Base-by-base conservation (phyloP, 2,329 filamentous ascomycete genomes). In the Byssothecium circinans region DNA sequence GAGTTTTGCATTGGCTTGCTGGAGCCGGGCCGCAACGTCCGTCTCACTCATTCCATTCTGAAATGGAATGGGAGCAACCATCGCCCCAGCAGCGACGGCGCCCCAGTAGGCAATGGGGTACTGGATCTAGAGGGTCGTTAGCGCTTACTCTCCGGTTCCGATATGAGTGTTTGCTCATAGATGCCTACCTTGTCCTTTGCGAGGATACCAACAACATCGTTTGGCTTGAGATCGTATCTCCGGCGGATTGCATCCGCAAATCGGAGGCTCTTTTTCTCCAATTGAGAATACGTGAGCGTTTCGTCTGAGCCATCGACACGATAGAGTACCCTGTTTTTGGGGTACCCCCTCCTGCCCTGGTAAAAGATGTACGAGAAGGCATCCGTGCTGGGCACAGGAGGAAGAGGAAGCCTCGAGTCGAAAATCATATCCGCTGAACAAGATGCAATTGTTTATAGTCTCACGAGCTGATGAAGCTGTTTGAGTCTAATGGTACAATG, bases 81-180 rank as follows among this genome's bases (percentile, higher is more conserved):
- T 57, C 12, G 57, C 60, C 12, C 60, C 60, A n/a, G 58, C 51
- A 20, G 60, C 60, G 7, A 63, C 37, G 4, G 45, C 48, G 10
- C 55, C 58, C 25, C 52, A 58, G 50, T 56, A 61, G 19, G 54
- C 57, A 25, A 63, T 53, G 2, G 60, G 60, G 38, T 62, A 63
- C 34, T 57, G 41, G 22, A 63, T 57, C 55, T 62, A n/a, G 10
- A 32, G 11, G 8, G 14, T 19, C 19, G 39, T 27, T 32, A 15
- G 27, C 38, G 12, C n/a, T n/a, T n/a, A n/a, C n/a, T n/a, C n/a
- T n/a, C n/a, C 33, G 37, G 20, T 37, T 19, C 29, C 19, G n/a
- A 19, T 19, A 23, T 15, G 38, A 8, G 32, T 32, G 17, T 8
- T 45, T 40, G 29, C 23, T 41, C 30, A 15, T 10, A 19, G 18